Evolutionary conservation across 768 basidiomycete genomes (phyloP).

Genomic region (Crucibulum laeve): DNA sequence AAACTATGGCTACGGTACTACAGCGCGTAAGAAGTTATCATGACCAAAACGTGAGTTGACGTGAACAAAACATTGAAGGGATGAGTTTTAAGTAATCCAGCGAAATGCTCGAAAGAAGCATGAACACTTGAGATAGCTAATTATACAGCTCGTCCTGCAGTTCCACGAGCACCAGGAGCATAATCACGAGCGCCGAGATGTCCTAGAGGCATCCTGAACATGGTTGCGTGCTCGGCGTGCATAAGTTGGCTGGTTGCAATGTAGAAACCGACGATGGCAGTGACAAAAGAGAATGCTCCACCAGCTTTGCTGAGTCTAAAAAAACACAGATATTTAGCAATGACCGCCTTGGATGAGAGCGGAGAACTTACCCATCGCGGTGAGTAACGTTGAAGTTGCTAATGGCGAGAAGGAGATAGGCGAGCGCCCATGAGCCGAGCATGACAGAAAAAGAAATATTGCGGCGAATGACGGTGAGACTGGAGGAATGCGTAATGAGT

Average conservation of each 20-base stretch:
- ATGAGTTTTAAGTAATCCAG: no score
- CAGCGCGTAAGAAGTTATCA: no score
- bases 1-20: no score
- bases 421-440: conserved; percentile 49
- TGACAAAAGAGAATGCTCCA: conserved; percentile 8
- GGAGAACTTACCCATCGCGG: conserved; percentile 2
- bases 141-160: no score
- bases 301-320: conserved; percentile 4
- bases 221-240: conserved; percentile 1
- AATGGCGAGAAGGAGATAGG: conserved; percentile 43
- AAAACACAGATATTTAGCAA: not conserved
- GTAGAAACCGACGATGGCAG: conserved; percentile 7
- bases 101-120: no score
- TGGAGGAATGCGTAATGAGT: conserved; percentile 9
- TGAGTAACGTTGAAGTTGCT: conserved; percentile 26
- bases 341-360: not conserved
- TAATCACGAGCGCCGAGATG: not conserved
- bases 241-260: conserved; percentile 7
- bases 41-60: no score
- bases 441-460: conserved; percentile 45
- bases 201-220: conserved; percentile 9
- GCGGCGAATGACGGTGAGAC: conserved; percentile 45
- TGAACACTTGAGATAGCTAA: no score
- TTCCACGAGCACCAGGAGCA: no score
- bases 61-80: no score